Evolutionary conservation across 1,284 basidiomycete species (phyloP).

Genomic region (Xerocomus amazonicus): DNA sequence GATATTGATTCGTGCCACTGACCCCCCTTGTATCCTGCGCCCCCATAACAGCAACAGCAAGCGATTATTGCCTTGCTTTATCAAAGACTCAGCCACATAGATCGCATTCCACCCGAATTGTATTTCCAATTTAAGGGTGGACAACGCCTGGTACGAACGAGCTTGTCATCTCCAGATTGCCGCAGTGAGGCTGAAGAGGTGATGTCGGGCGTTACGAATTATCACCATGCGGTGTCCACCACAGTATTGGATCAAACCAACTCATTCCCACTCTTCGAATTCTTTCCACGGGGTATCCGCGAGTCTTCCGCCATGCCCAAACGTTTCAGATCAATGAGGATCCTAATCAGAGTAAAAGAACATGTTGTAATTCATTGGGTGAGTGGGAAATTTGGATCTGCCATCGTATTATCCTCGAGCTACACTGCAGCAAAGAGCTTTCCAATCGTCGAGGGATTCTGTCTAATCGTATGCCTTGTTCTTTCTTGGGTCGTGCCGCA

Average conservation of each 20-base stretch:
- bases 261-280: neutral
- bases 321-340: neutral
- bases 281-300: neutral
- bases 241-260: neutral
- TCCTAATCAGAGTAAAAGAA: neutral
- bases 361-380: neutral
- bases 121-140: no score
- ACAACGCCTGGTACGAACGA: neutral
- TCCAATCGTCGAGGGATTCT: neutral
- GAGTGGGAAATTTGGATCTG: neutral
- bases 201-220: neutral
- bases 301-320: neutral
- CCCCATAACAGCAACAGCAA: neutral
- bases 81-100: neutral
- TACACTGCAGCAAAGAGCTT: neutral
- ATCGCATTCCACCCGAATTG: no score
- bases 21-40: neutral
- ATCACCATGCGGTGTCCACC: neutral
- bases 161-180: neutral
- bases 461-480: neutral
- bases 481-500: neutral
- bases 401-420: neutral
- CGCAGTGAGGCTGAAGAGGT: neutral
- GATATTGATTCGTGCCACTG: neutral
- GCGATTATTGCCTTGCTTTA: neutral